phyloP scores from a whole-genome alignment of 805 yeast genomes.

The Metschnikowia proteae region DNA sequence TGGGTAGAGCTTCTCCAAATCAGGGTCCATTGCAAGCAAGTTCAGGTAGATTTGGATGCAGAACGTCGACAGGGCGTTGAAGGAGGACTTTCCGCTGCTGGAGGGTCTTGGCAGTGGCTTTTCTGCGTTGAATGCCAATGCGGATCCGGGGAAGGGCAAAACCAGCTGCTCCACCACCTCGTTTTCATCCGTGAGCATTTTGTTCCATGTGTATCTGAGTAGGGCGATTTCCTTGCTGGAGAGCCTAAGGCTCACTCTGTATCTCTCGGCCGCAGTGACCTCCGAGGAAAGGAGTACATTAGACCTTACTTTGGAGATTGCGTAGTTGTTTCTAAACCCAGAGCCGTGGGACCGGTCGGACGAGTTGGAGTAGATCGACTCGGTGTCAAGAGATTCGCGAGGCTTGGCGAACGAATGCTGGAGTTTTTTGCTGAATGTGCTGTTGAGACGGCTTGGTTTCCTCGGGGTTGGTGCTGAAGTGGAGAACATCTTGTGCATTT shows the following conservation, averaged over 20 bases:
- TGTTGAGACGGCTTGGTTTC: constrained; percentile 1
- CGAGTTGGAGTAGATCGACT: neutral
- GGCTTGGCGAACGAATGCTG: neutral
- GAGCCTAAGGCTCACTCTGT: constrained; percentile 20
- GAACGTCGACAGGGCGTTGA: constrained; percentile 49
- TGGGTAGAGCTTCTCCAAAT: constrained; percentile 63
- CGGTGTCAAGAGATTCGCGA: neutral
- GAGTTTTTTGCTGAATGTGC: neutral
- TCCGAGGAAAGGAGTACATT: constrained; percentile 23
- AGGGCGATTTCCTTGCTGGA: constrained; percentile 38
- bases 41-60: constrained; percentile 76
- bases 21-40: constrained; percentile 56
- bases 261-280: constrained; percentile 15
- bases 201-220: constrained; percentile 42
- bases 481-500: neutral
- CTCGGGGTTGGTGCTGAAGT: neutral
- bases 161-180: constrained; percentile 14
- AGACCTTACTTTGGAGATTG: constrained; percentile 24
- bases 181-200: constrained; percentile 36
- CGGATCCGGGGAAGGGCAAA: constrained; percentile 16
- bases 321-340: constrained; percentile 19
- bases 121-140: constrained; percentile 9
- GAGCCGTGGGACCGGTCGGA: constrained; percentile 2
- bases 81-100: constrained; percentile 12
- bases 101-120: constrained; percentile 15